phyloP scores from a whole-genome alignment of 2,329 filamentous ascomycete genomes.

The Lasiodiplodia theobromae region DNA sequence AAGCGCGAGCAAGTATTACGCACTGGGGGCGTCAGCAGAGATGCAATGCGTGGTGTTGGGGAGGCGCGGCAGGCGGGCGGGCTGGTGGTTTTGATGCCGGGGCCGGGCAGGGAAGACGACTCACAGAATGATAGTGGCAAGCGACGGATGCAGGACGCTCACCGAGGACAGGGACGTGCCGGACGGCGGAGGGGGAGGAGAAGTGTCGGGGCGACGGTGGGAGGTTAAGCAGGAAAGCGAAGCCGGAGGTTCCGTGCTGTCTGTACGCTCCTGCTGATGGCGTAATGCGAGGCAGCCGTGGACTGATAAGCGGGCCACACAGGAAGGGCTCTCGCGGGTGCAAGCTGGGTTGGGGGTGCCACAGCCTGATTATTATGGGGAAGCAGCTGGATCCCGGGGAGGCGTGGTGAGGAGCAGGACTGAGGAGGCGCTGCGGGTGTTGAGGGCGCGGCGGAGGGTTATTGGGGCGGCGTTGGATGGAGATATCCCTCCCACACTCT shows the following conservation, averaged over 20 bases:
- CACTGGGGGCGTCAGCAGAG: conserved; percentile 29
- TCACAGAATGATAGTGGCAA: conserved; percentile 28
- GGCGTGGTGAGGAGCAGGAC: conserved; percentile 21
- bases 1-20: conserved; percentile 38
- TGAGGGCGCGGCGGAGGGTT: conserved; percentile 22
- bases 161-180: conserved; percentile 12
- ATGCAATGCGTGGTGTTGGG: neutral
- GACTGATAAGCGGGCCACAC: conserved; percentile 28
- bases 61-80: neutral
- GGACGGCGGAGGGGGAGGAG: neutral
- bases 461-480: conserved; percentile 28
- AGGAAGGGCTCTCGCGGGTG: conserved; percentile 22
- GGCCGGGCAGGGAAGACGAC: conserved; percentile 14
- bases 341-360: conserved; percentile 15
- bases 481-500: conserved; percentile 30
- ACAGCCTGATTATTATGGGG: conserved; percentile 24
- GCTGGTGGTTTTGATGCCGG: neutral
- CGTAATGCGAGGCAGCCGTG: conserved; percentile 27
- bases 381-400: conserved; percentile 17
- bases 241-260: conserved; percentile 25
- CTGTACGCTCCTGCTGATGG: conserved; percentile 27
- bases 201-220: conserved; percentile 5
- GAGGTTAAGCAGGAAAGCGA: conserved; percentile 18
- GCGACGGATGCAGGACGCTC: conserved; percentile 15
- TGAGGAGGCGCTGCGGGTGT: conserved; percentile 27